Conservation (phyloP, 2,329 filamentous ascomycete genomes). For the Cyphellophora europaea region DNA sequence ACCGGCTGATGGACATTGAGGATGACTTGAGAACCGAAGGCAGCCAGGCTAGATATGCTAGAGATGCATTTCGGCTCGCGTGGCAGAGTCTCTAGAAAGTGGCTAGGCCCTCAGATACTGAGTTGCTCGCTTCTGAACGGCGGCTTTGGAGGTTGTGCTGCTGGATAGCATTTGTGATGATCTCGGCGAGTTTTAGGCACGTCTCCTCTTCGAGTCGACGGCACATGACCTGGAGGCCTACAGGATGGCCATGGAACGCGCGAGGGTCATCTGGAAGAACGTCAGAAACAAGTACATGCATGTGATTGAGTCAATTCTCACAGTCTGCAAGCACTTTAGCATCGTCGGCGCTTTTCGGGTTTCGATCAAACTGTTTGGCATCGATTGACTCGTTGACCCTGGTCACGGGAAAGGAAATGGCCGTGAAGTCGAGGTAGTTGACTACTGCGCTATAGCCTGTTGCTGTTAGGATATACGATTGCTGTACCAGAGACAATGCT, state of each 20-base stretch:
- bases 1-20: slow-evolving; percentile 36
- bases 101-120: slow-evolving; percentile 1
- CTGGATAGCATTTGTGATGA: slow-evolving; percentile 17
- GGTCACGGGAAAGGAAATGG: slow-evolving; percentile 35
- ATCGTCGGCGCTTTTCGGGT: slow-evolving; percentile 7
- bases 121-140: slow-evolving; percentile 1
- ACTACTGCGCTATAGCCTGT: slow-evolving; percentile 51
- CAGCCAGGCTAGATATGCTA: slow-evolving; percentile 7
- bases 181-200: slow-evolving; percentile 34
- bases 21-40: slow-evolving; percentile 16
- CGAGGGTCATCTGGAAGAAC: slow-evolving; percentile 31
- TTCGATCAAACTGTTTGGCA: slow-evolving; percentile 42
- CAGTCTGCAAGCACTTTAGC: slow-evolving; percentile 1
- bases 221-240: slow-evolving; percentile 46
- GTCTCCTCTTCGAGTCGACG: slow-evolving; percentile 46
- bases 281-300: background rate
- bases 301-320: background rate
- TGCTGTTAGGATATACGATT: slow-evolving; percentile 2
- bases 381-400: background rate
- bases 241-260: slow-evolving; percentile 34
- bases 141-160: slow-evolving; percentile 1
- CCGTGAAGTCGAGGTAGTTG: slow-evolving; percentile 53
- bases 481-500: no score
- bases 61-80: slow-evolving; percentile 1
- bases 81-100: slow-evolving; percentile 1